Base-by-base conservation (phyloP, 2,329 filamentous ascomycete genomes). In the Fusarium zealandicum region DNA sequence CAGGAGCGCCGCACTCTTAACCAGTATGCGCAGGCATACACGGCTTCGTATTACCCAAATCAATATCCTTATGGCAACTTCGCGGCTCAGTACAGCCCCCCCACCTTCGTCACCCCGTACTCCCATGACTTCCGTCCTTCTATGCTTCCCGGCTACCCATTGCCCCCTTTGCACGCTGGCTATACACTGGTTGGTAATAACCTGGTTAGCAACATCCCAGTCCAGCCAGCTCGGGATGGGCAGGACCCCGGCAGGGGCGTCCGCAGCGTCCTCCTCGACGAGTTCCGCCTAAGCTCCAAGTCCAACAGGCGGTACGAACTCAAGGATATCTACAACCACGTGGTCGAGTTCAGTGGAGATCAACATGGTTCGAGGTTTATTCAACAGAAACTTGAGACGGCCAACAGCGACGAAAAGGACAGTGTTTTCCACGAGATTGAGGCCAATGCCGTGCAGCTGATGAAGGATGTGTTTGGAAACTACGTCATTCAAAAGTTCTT, bases 401-500 rank as follows among this genome's bases (percentile, higher is more conserved):
- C 95, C 49, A 97, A 96, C 71, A 96, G 92, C 67, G 95, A 98
- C 57, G 93, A 97, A 70, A 98, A 97, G 75, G 91, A 96, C 27
- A 87, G 88, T 50, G 84, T 98, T 1, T 98, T 97, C 78, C 80
- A 82, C 1, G 95, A 98, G 73, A 92, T 99, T 38, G 84, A 90
- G 65, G 84, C 87, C 1, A 95, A 99, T 63, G 86, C 89, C 2
- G 75, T 96, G 25, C 92, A 93, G 69, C 78, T 99, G 40, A 97
- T 96, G 92, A 93, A 89, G 38, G 95, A 98, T 72, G 89, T 98
- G 0, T 99, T 97, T 70, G 95, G 95, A 47, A 99, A 99, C 73
- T 99, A 98, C 70, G 95, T 99, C 30, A 93, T 98, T 32, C 95
- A 99, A 70, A 98, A 97, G 72, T 88, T 98, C 70, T 97, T 98